Evolutionary conservation across 2,329 filamentous ascomycete genomes (phyloP), one percentile per base, ranked within the genome.

Genomic region (Trichophaea hybrida): DNA sequence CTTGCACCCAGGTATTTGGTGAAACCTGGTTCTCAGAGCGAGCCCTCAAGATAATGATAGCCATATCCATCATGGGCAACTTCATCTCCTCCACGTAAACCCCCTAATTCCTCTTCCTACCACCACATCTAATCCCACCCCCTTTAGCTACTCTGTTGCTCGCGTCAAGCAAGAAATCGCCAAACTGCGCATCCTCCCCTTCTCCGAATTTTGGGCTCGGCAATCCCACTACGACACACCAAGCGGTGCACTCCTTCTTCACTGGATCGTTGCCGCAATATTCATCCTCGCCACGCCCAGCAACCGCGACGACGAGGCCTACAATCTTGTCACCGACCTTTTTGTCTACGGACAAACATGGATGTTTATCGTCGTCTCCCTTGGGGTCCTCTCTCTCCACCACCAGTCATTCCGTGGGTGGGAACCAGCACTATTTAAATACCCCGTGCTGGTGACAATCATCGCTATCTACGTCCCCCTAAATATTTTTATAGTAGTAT

Each of bases 111-210:
- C 4, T 10, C 38, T 10, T 15, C n/a, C 38, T 4, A 43, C 10
- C 10, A 1, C 38, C 2, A 15, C n/a, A 15, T 43, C n/a, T 10
- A 10, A 43, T 40, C 37, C n/a, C 10, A 43, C 38, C 38, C n/a
- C 38, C 38, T 2, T 1, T 10, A 43, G 38, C 46, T 63, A 63
- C 52, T 43, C 59, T 31, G 52, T 49, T 24, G 48, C 62, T 6
- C 59, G 50, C 57, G 67, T 73, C 17, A 73, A 72, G 57, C 71
- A 72, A 62, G 71, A 72, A 66, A 69, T 73, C 12, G 70, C 71
- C 6, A 72, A 72, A 55, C 67, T 71, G 46, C 70, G 71, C 7
- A 67, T 72, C n/a, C 64, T 72, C 35, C 71, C 71, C 4, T 71
- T 69, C 58, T 71, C 71, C 2, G 62, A 66, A 10, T 68, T 72